Evolutionary conservation across 768 basidiomycete genomes (phyloP).

Genomic region (Hygrophorus russula): DNA sequence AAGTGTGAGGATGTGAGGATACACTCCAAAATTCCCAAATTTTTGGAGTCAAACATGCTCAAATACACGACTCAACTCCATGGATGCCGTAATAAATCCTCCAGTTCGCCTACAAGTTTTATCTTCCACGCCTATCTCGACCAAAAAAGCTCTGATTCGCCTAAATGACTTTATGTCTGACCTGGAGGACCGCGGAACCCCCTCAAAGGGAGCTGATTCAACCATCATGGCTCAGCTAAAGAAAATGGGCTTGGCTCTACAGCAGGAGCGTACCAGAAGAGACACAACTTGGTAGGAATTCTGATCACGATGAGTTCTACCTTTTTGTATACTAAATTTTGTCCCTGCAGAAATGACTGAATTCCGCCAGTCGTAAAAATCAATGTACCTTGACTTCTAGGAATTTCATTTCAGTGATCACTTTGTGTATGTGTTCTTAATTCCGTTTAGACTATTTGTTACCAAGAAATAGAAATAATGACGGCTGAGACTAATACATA

Average conservation of each 20-base stretch:
- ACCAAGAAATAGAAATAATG: neutral
- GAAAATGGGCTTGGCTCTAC: conserved; percentile 42
- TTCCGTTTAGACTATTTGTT: neutral
- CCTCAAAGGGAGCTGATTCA: conserved; percentile 39
- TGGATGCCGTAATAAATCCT: conserved; percentile 38
- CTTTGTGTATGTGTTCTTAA: neutral
- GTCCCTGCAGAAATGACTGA: neutral
- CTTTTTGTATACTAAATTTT: no score
- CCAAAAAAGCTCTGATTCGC: conserved; percentile 26
- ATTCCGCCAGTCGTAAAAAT: neutral
- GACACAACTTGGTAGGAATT: no score
- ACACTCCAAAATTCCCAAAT: no score
- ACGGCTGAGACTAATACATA: neutral
- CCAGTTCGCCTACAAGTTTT: conserved; percentile 34
- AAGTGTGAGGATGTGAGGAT: no score
- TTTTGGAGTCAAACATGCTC: no score
- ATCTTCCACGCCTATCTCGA: conserved; percentile 23
- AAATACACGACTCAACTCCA: conserved; percentile 11
- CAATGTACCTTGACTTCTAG: neutral
- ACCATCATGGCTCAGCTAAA: conserved; percentile 50
- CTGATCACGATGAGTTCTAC: no score
- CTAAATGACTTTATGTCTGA: conserved; percentile 38
- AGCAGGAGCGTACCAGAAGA: conserved; percentile 30
- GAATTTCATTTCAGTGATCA: neutral
- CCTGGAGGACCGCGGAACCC: conserved; percentile 33